Evolutionary conservation across 164 flowering plant genomes (phyloP).

Genomic region (Aristolochia fimbriata): DNA sequence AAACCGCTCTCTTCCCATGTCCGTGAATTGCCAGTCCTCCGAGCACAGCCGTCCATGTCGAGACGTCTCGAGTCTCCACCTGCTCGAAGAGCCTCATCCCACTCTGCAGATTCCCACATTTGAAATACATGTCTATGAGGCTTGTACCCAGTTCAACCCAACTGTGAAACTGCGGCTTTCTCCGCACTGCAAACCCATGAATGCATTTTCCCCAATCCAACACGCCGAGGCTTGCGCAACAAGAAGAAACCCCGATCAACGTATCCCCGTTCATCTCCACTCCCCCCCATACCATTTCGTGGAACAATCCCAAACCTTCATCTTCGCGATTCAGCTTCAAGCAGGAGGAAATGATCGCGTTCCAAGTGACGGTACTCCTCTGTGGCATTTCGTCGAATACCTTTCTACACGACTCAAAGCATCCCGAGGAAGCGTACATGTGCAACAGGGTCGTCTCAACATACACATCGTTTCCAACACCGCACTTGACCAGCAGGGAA

Average conservation of each 20-base stretch:
- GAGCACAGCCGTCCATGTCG: background rate
- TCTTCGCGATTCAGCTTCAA: background rate
- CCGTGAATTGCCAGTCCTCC: background rate
- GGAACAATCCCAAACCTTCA: background rate
- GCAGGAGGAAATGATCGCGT: background rate
- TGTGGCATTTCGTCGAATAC: conserved; percentile 6
- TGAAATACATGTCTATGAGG: conserved; percentile 1
- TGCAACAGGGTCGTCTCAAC: background rate
- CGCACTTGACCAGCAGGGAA: background rate
- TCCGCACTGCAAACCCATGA: background rate
- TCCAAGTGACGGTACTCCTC: conserved; percentile 3
- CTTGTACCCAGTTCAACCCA: background rate
- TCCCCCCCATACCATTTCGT: background rate
- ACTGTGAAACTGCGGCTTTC: background rate
- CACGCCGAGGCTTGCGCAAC: background rate
- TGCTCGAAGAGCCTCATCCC: background rate
- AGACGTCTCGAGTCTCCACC: background rate
- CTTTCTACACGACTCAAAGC: background rate
- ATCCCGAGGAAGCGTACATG: background rate
- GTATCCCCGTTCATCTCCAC: background rate
- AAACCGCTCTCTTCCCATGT: background rate
- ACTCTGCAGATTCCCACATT: background rate
- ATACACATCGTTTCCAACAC: background rate
- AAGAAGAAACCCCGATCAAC: background rate
- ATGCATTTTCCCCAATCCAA: background rate